A percentile compares a stretch with the other conserved stretches of the same genome.
phyloP scores from a whole-genome alignment of 2,329 filamentous ascomycete species.

The Penicillium carneum region DNA sequence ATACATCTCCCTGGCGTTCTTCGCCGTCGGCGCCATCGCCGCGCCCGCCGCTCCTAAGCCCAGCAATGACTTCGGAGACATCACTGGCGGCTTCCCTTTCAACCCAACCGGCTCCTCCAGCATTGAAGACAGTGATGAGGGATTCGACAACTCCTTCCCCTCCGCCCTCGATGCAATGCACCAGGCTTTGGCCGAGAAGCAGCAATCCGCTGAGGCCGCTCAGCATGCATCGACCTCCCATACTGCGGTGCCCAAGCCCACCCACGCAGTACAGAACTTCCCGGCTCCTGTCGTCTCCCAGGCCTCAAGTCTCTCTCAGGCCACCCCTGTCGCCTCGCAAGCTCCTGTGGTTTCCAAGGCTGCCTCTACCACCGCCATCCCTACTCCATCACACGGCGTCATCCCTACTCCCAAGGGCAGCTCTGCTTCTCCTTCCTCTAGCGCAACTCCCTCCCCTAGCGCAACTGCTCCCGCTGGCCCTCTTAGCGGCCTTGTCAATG shows the following conservation, averaged over 20 bases:
- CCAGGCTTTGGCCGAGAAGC: constrained; percentile 18
- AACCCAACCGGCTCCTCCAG: constrained; percentile 17
- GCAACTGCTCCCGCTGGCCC: constrained; percentile 5
- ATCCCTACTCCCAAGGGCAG: not conserved
- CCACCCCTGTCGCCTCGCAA: not conserved
- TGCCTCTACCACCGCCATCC: not conserved
- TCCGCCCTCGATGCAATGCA: constrained; percentile 28
- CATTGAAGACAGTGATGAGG: constrained; percentile 22
- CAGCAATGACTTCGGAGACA: constrained; percentile 12
- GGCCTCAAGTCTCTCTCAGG: not conserved
- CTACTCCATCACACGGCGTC: not conserved
- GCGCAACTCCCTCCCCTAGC: constrained; percentile 17
- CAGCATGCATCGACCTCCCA: not conserved
- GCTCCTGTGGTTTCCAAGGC: not conserved
- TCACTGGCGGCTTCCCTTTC: constrained; percentile 28
- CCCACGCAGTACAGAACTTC: not conserved
- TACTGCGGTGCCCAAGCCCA: not conserved
- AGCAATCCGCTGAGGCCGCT: constrained; percentile 1
- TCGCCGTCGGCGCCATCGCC: constrained; percentile 44
- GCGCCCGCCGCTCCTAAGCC: constrained; percentile 27
- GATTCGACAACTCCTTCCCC: constrained; percentile 26
- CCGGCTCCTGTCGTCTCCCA: constrained; percentile 14
- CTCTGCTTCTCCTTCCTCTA: constrained; percentile 25
- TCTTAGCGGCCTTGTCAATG: constrained; percentile 1
- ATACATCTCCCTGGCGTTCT: constrained; percentile 36